phyloP scores from a whole-genome alignment of 208 protist genomes.

The Herpetomonas samuelpessoai region DNA sequence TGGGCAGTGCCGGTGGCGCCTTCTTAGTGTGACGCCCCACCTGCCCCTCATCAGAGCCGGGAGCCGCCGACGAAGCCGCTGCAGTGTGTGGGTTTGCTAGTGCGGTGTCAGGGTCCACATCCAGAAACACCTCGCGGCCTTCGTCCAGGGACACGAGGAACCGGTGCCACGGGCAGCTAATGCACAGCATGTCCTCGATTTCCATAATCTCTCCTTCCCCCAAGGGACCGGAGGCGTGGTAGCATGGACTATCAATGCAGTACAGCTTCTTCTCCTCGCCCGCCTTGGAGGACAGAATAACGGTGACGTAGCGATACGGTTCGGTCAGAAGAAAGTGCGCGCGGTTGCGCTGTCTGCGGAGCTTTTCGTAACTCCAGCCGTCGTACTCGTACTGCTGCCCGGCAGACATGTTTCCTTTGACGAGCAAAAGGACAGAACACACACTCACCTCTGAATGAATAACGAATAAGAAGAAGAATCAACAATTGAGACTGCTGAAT shows the following conservation, averaged over 20 bases:
- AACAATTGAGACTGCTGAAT: too few species aligned
- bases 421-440: not conserved
- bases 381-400: conserved; percentile 61
- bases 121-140: conserved; percentile 56
- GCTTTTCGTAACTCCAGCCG: conserved; percentile 72
- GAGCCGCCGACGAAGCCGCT: not conserved
- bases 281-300: conserved; percentile 38
- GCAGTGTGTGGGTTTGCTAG: not conserved
- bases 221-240: conserved; percentile 76
- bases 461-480: too few species aligned
- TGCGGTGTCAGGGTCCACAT: conserved; percentile 10
- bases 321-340: conserved; percentile 85
- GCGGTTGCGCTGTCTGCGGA: conserved; percentile 64
- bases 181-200: conserved; percentile 78
- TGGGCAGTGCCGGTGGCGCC: conserved; percentile 11
- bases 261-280: conserved; percentile 32
- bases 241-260: conserved; percentile 84
- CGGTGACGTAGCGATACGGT: conserved; percentile 78
- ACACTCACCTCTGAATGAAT: too few species aligned
- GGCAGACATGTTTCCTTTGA: conserved; percentile 15
- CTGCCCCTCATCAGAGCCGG: not conserved
- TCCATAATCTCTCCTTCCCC: conserved; percentile 82
- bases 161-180: conserved; percentile 81
- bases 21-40: not conserved
- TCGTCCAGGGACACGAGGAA: conserved; percentile 76